A percentile compares a stretch with the other conserved stretches of the same genome.
These are phyloP conservation scores for Teunomyces lycoperdinae DNA, from an alignment of 805 yeast genomes.

Conservation along the genomic window DNA sequence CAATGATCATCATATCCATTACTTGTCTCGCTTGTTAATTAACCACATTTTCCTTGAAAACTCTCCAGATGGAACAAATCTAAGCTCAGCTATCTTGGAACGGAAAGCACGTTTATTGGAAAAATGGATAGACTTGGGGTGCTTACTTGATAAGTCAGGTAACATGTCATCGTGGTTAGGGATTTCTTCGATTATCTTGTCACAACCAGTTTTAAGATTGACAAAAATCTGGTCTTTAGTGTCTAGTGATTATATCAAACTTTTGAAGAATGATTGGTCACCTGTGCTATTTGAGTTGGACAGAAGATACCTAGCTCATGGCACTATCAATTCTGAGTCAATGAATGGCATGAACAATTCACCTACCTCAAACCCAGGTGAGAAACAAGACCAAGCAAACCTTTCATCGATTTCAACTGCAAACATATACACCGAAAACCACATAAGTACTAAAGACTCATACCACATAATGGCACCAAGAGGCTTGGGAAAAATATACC, in stretches of 20 bases:
- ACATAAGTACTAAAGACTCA: constrained; percentile 40
- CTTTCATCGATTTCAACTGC: neutral
- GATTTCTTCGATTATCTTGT: constrained; percentile 76
- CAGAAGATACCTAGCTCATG: constrained; percentile 57
- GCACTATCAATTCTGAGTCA: constrained; percentile 12
- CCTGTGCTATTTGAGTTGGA: constrained; percentile 89
- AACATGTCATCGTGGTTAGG: constrained; percentile 96
- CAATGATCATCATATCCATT: constrained; percentile 64
- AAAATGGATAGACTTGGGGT: constrained; percentile 85
- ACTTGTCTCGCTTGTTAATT: constrained; percentile 65
- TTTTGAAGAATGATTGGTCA: constrained; percentile 81
- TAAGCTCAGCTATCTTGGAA: constrained; percentile 22
- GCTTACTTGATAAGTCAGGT: constrained; percentile 71
- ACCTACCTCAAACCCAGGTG: constrained; percentile 1
- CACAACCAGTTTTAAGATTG: constrained; percentile 76
- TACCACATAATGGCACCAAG: constrained; percentile 82
- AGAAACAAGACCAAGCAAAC: neutral
- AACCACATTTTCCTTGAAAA: constrained; percentile 64
- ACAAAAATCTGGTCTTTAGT: constrained; percentile 73
- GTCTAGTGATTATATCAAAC: constrained; percentile 53
- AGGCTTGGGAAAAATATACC: constrained; percentile 73
- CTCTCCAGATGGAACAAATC: constrained; percentile 9
- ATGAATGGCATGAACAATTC: constrained; percentile 8
- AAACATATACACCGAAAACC: constrained; percentile 17
- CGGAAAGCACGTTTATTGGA: constrained; percentile 64